Percentiles rank a stretch among this genome's conserved stretches.
These are phyloP conservation scores for Oropetium thomaeum DNA, from an alignment of 176 grass and related monocot genomes.

Conservation along the genomic window DNA sequence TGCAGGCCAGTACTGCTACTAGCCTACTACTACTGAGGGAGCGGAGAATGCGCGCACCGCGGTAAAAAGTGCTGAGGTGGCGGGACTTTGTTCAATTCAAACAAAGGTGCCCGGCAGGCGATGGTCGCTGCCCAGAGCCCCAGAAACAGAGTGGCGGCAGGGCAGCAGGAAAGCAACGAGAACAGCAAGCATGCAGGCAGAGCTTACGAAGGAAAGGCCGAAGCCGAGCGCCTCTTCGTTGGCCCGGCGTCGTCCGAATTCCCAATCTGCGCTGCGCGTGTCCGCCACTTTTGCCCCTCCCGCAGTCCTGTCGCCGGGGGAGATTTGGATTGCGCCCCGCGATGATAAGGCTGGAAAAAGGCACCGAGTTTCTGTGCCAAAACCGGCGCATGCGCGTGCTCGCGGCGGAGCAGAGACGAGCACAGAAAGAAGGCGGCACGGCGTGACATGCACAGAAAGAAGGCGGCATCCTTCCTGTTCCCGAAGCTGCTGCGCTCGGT, in stretches of 20 bases:
- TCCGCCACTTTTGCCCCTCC: conserved; percentile 18
- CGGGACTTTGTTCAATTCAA: conserved; percentile 39
- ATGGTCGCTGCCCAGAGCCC: neutral
- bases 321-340: neutral
- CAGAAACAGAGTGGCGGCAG: neutral
- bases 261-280: conserved; percentile 18
- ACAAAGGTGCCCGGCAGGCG: neutral
- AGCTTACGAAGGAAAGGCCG: neutral
- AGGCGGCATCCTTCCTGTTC: neutral
- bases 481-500: conserved; percentile 13
- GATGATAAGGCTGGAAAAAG: neutral
- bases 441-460: neutral
- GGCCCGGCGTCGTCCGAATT: neutral
- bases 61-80: neutral
- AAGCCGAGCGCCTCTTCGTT: neutral
- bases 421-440: neutral
- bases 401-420: too few species aligned
- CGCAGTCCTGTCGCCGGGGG: neutral
- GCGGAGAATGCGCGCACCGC: neutral
- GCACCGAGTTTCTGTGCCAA: neutral
- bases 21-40: too few species aligned
- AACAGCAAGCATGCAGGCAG: conserved; percentile 23
- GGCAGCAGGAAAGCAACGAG: neutral
- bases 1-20: too few species aligned
- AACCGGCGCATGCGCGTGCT: conserved; percentile 26